phyloP scores from a whole-genome alignment of 495 filamentous ascomycete species.

The Poronia punctata region DNA sequence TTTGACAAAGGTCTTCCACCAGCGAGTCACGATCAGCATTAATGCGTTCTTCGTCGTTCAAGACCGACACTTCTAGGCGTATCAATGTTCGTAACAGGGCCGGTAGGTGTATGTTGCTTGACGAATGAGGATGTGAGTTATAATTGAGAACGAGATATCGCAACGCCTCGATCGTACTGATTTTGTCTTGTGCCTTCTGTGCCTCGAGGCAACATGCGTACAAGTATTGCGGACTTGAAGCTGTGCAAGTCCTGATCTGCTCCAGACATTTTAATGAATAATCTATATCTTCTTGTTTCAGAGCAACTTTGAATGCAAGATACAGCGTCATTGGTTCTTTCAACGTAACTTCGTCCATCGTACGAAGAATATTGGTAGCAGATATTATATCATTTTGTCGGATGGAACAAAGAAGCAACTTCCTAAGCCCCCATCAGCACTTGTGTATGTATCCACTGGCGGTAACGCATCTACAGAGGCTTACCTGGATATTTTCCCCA shows the following conservation, averaged over 20 bases:
- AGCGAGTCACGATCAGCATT: slow-evolving; percentile 14
- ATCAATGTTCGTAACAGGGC: slow-evolving; percentile 60
- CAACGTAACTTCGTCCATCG: slow-evolving; percentile 52
- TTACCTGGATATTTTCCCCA: slow-evolving; percentile 62
- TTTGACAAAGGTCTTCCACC: slow-evolving; percentile 48
- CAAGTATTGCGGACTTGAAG: slow-evolving; percentile 52
- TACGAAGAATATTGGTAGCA: slow-evolving; percentile 48
- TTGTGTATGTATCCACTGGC: slow-evolving; percentile 5
- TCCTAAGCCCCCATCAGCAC: slow-evolving; percentile 39
- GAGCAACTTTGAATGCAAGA: slow-evolving; percentile 66
- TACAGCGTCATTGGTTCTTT: slow-evolving; percentile 60
- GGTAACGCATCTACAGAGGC: slow-evolving; percentile 1
- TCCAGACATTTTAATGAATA: slow-evolving; percentile 38
- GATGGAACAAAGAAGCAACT: slow-evolving; percentile 60
- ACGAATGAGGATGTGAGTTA: slow-evolving; percentile 43
- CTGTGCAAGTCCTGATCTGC: slow-evolving; percentile 15
- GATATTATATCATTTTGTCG: slow-evolving; percentile 43
- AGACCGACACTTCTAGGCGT: slow-evolving; percentile 49
- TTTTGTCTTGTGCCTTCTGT: slow-evolving; percentile 54
- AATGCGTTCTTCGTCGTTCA: slow-evolving; percentile 33
- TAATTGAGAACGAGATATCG: slow-evolving; percentile 44
- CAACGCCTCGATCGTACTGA: slow-evolving; percentile 50
- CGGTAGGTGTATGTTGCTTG: slow-evolving; percentile 55
- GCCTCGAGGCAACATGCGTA: slow-evolving; percentile 75
- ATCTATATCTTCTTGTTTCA: slow-evolving; percentile 50